These are phyloP conservation scores for Penium margaritaceum DNA, from an alignment of 139 green algal genomes.

Conservation along the genomic window DNA sequence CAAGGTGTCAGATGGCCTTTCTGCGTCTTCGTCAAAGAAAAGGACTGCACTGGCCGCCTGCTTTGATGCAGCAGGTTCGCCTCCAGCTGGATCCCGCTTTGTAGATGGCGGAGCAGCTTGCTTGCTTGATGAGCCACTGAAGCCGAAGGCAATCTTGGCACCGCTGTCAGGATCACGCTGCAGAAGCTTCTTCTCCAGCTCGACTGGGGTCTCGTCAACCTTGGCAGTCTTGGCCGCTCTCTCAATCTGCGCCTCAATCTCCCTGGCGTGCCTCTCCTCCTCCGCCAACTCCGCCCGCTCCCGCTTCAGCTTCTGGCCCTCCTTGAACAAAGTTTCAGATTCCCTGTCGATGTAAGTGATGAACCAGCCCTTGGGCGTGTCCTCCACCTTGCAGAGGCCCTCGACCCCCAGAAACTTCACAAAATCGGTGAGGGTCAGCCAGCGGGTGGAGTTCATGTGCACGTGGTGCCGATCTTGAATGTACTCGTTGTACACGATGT, in stretches of 20 bases:
- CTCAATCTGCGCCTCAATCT: slow-evolving; percentile 35
- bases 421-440: slow-evolving; percentile 83
- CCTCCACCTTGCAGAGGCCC: slow-evolving; percentile 83
- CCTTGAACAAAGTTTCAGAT: slow-evolving; percentile 28
- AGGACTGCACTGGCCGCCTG: neutral
- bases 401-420: slow-evolving; percentile 68
- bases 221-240: slow-evolving; percentile 13
- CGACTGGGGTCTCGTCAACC: neutral
- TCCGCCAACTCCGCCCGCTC: slow-evolving; percentile 35
- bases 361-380: slow-evolving; percentile 83
- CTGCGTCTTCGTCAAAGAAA: neutral
- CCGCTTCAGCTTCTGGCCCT: slow-evolving; percentile 29
- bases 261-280: slow-evolving; percentile 29
- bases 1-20: no score
- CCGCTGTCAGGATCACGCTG: slow-evolving; percentile 9
- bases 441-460: slow-evolving; percentile 95
- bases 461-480: slow-evolving; percentile 83
- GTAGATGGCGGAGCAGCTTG: neutral
- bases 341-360: slow-evolving; percentile 46
- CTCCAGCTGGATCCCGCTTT: neutral
- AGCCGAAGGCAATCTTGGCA: slow-evolving; percentile 9
- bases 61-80: neutral
- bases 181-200: neutral
- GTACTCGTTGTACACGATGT: slow-evolving; percentile 85
- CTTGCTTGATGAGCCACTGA: neutral